Evolutionary conservation across 1,139 yeast species (phyloP).

Genomic region (Saccharomyces hybrid): DNA sequence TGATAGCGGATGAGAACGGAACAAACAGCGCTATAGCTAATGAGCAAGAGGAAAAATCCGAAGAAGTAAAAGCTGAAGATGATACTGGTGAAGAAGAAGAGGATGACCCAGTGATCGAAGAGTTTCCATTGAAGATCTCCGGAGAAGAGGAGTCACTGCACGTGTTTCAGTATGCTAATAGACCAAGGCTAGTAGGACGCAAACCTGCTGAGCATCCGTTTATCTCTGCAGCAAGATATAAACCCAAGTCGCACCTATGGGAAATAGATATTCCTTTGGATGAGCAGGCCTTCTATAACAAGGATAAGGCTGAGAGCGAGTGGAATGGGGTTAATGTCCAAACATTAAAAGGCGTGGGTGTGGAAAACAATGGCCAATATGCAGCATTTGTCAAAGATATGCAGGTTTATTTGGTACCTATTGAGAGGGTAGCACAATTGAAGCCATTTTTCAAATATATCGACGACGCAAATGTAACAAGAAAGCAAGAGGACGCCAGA

Average conservation of each 20-base stretch:
- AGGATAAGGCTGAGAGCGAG: slow-evolving; percentile 42
- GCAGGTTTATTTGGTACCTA: slow-evolving; percentile 56
- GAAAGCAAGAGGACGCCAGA: slow-evolving; percentile 33
- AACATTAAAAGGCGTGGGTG: slow-evolving; percentile 61
- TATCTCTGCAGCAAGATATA: slow-evolving; percentile 46
- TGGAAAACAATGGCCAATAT: slow-evolving; percentile 49
- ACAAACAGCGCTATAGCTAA: slow-evolving; percentile 4
- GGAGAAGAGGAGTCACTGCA: slow-evolving; percentile 31
- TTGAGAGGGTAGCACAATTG: slow-evolving; percentile 64
- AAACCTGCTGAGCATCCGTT: slow-evolving; percentile 37
- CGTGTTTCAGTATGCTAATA: slow-evolving; percentile 67
- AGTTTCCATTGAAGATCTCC: slow-evolving; percentile 57
- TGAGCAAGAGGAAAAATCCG: slow-evolving; percentile 5
- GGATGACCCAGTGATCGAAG: slow-evolving; percentile 72
- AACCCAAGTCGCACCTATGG: slow-evolving; percentile 49
- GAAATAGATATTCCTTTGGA: slow-evolving; percentile 69
- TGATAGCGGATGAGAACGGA: slow-evolving; percentile 2
- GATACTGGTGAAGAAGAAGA: slow-evolving; percentile 28
- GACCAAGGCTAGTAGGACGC: slow-evolving; percentile 45
- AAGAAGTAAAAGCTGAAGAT: slow-evolving; percentile 4
- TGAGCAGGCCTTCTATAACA: slow-evolving; percentile 54
- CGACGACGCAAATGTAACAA: slow-evolving; percentile 40
- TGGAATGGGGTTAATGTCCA: slow-evolving; percentile 60
- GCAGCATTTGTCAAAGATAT: slow-evolving; percentile 43
- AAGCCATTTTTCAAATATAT: slow-evolving; percentile 77